Conservation (phyloP, 2,329 filamentous ascomycete species). For the Sarocladiaceae sp. region DNA sequence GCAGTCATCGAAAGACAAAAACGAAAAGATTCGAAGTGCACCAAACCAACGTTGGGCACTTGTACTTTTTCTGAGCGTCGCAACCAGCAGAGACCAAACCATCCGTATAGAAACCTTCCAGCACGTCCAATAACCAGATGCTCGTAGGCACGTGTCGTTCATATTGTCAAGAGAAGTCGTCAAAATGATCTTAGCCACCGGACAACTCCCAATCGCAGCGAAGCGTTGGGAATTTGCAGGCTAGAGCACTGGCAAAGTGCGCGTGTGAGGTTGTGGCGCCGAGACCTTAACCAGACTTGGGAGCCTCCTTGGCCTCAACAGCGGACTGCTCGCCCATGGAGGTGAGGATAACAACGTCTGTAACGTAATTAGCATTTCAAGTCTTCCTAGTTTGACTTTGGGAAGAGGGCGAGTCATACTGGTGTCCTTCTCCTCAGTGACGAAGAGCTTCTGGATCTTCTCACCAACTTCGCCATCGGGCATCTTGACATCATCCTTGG, state of each 20-base stretch:
- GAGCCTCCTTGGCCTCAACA: conserved; percentile 93
- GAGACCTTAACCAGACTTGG: conserved; percentile 33
- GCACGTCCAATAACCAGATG: conserved; percentile 36
- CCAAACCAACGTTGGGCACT: conserved; percentile 27
- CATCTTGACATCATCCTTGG: conserved; percentile 93
- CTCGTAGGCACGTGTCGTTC: conserved; percentile 30
- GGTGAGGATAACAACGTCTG: conserved; percentile 90
- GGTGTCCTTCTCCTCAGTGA: conserved; percentile 81
- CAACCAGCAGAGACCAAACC: conserved; percentile 38
- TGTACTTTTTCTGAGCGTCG: conserved; percentile 24
- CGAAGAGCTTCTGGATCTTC: conserved; percentile 79
- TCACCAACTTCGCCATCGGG: conserved; percentile 87
- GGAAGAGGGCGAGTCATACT: conserved; percentile 59
- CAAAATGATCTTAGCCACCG: conserved; percentile 17
- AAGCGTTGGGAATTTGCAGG: background rate
- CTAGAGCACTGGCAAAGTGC: conserved; percentile 8
- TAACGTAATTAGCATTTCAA: conserved; percentile 16
- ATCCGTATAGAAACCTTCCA: conserved; percentile 39
- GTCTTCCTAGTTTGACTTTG: background rate
- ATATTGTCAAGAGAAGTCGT: conserved; percentile 22
- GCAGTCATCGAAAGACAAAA: conserved; percentile 17
- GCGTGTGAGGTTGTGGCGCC: conserved; percentile 2
- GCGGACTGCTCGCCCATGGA: conserved; percentile 94
- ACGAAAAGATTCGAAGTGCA: conserved; percentile 29
- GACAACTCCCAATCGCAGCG: conserved; percentile 6